Evolutionary conservation across 163 green algal species (phyloP).

Genomic region (Scenedesmus sp.): DNA sequence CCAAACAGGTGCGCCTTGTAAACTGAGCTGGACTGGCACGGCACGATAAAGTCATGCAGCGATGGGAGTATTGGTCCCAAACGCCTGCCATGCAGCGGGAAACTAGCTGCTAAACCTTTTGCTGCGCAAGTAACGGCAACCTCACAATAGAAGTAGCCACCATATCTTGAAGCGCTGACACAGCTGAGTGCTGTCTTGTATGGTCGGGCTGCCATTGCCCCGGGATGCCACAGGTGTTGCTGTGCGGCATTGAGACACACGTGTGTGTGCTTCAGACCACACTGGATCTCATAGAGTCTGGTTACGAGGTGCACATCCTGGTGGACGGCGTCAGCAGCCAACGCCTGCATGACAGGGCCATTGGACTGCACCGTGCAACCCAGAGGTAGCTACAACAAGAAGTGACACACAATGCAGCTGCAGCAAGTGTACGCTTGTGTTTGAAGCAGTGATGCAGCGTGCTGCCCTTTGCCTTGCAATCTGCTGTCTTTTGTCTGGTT

Average conservation of each 20-base stretch:
- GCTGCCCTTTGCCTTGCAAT: neutral
- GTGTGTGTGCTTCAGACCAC: conserved; percentile 95
- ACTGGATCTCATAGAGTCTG: conserved; percentile 82
- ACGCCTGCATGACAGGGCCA: conserved; percentile 68
- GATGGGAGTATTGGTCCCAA: too few species aligned
- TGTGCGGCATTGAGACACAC: conserved; percentile 91
- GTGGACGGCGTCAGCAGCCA: conserved; percentile 85
- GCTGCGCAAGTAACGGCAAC: too few species aligned
- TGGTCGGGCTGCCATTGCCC: neutral
- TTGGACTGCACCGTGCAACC: conserved; percentile 65
- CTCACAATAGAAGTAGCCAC: too few species aligned
- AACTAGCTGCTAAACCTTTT: too few species aligned
- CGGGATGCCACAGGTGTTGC: conserved; percentile 64
- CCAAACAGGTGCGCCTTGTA: too few species aligned
- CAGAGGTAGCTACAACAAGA: conserved; percentile 52
- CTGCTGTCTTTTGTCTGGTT: too few species aligned
- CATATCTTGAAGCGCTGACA: too few species aligned
- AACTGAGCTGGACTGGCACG: too few species aligned
- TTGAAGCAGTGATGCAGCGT: neutral
- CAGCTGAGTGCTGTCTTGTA: neutral
- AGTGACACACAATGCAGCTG: neutral
- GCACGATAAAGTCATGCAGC: too few species aligned
- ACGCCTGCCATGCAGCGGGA: too few species aligned
- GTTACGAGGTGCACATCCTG: conserved; percentile 87
- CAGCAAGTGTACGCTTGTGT: neutral